These are phyloP conservation scores for Epichloe sibirici DNA, from an alignment of 2,329 filamentous ascomycete species.

Conservation along the genomic window DNA sequence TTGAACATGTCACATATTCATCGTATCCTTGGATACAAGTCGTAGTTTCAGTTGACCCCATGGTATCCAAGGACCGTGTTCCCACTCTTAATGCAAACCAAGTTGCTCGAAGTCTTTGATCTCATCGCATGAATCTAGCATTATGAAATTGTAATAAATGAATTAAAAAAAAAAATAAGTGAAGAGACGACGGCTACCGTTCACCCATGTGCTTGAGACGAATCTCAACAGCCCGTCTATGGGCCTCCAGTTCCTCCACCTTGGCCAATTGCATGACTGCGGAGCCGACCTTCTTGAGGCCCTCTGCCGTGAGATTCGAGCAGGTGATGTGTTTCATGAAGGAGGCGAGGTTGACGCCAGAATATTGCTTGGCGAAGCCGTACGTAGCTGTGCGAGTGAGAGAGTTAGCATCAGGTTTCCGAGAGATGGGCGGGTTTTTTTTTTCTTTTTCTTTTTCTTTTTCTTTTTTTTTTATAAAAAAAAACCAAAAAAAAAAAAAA, in stretches of 20 bases:
- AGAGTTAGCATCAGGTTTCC: neutral
- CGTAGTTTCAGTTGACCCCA: no score
- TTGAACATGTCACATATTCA: no score
- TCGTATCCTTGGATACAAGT: no score
- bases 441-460: neutral
- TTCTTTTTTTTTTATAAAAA: neutral
- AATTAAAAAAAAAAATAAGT: neutral
- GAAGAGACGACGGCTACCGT: conserved; percentile 10
- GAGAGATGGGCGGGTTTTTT: no score
- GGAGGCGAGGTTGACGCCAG: conserved; percentile 87
- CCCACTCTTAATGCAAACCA: no score
- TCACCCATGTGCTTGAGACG: conserved; percentile 44
- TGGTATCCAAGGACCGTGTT: no score
- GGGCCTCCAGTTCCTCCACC: conserved; percentile 89
- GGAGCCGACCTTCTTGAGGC: conserved; percentile 69
- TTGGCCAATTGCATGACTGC: conserved; percentile 93
- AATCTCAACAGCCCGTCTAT: conserved; percentile 81
- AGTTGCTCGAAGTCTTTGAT: no score
- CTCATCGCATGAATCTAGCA: neutral
- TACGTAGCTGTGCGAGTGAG: conserved; percentile 59
- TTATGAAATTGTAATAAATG: neutral
- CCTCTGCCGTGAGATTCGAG: conserved; percentile 76
- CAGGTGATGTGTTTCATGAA: conserved; percentile 98
- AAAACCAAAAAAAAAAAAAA: neutral
- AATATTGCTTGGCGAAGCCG: conserved; percentile 97